A percentile compares a stretch with the other conserved stretches of the same genome.
Conservation (phyloP, 257 asterid genomes). For the Orobanche coerulescens region DNA sequence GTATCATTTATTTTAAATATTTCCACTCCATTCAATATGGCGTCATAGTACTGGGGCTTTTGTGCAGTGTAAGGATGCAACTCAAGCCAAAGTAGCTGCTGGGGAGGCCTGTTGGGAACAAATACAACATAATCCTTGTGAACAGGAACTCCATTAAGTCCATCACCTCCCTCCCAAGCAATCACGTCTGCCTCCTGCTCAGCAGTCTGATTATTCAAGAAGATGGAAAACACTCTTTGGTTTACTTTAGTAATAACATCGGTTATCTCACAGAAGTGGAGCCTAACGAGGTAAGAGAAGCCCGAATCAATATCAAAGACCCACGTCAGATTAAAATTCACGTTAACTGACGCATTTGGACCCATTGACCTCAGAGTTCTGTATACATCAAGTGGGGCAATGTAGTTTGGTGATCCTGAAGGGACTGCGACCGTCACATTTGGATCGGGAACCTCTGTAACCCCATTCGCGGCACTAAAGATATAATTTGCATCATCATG, state of each 20-base stretch:
- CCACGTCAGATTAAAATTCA: conserved; percentile 43
- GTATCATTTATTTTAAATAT: conserved; percentile 58
- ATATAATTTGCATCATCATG: conserved; percentile 32
- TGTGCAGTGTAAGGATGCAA: conserved; percentile 40
- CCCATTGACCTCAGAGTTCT: conserved; percentile 41
- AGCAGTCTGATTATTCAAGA: conserved; percentile 44
- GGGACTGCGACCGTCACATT: conserved; percentile 29
- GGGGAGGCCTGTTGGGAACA: conserved; percentile 49
- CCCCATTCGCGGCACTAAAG: conserved; percentile 37
- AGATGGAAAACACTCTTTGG: conserved; percentile 42
- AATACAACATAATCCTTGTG: conserved; percentile 56
- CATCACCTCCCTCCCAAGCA: conserved; percentile 30
- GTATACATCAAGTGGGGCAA: conserved; percentile 48
- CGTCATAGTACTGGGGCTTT: conserved; percentile 46
- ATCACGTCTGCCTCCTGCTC: conserved; percentile 39
- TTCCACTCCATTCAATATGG: conserved; percentile 79
- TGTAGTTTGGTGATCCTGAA: conserved; percentile 31
- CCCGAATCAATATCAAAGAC: conserved; percentile 35
- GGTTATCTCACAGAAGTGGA: conserved; percentile 52
- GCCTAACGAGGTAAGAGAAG: conserved; percentile 48
- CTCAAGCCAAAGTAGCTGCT: conserved; percentile 63
- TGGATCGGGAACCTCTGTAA: conserved; percentile 29
- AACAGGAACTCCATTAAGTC: conserved; percentile 44
- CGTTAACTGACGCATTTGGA: conserved; percentile 35
- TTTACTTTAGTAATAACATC: conserved; percentile 23